Evolutionary conservation across 1,284 basidiomycete genomes (phyloP).

Genomic region (Ustilago curta): DNA sequence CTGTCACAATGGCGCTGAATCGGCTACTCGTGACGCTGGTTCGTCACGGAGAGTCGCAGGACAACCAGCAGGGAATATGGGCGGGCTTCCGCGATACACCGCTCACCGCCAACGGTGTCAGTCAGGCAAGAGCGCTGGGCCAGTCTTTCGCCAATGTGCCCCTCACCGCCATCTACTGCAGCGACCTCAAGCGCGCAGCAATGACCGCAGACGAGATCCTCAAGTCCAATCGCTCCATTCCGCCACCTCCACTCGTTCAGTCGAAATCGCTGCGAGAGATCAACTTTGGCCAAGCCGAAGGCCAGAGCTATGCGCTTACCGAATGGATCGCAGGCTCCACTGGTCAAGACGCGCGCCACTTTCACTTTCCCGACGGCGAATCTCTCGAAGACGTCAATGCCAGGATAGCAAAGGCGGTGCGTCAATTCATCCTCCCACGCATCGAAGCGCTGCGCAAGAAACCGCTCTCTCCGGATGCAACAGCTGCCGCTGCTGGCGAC

Average conservation of each 20-base stretch:
- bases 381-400: constrained; percentile 77
- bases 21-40: constrained; percentile 55
- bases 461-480: constrained; percentile 16
- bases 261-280: constrained; percentile 70
- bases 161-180: constrained; percentile 81
- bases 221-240: constrained; percentile 71
- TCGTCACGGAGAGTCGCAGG: constrained; percentile 60
- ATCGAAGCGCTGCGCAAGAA: constrained; percentile 67
- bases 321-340: constrained; percentile 45
- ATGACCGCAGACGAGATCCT: constrained; percentile 78
- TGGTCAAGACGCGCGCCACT: constrained; percentile 71
- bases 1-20: constrained; percentile 39
- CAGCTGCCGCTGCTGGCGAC: constrained; percentile 9
- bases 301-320: constrained; percentile 72
- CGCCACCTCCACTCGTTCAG: constrained; percentile 73
- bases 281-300: constrained; percentile 80
- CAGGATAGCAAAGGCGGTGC: constrained; percentile 76
- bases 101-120: constrained; percentile 82
- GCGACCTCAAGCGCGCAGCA: constrained; percentile 81
- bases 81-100: constrained; percentile 87
- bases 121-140: constrained; percentile 87
- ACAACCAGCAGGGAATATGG: constrained; percentile 74
- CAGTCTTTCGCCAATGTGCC: constrained; percentile 75
- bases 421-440: constrained; percentile 76
- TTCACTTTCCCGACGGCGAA: constrained; percentile 80